Evolutionary conservation across 129 eudicot species (phyloP), one percentile per base, ranked within the genome.

Genomic region (Chrysanthemum lavandulifolium): DNA sequence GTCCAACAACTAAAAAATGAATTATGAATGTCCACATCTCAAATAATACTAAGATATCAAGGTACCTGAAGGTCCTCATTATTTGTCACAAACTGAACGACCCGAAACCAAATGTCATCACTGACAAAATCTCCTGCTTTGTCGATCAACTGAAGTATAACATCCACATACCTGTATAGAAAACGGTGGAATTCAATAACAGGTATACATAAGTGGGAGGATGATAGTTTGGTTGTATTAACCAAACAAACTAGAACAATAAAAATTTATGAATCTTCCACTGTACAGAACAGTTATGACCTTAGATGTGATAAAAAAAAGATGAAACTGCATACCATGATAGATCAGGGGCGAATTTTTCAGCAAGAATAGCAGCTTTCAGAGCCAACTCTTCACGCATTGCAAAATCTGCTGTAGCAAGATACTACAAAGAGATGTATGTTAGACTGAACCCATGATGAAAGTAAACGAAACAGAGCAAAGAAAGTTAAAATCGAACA

Each of bases 81-180:
- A 83, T 95, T 95, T 19, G 99, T 95, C 73, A 95, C 99, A 83
- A 95, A 95, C 72, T 95, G 99, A 80, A 95, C 99, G 25, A 95
- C 99, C 47, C 99, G 96, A 62, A 95, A 95, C 99, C 99, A 95
- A 63, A 95, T 95, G 88, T 95, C 99, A 88, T 95, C 99, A 79
- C 99, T 95, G 77, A 95, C 99, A 79, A 95, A 95, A 71, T 95
- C 99, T 31, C 99, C 99, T 72, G 99, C 99, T 85, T 95, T 95
- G 81, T 95, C 99, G 43, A 95, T 95, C 89, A 95, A 79, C 82
- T 95, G 99, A 63, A 95, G 97, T 76, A 95, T 88, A 66, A 95
- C 99, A 82, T 95, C 99, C 80, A 95, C 97, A 84, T 95, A 95
- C 99, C 99, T 95, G 89, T 74, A 84, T 81, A 84, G 60, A 74